Conservation (phyloP, 2,329 filamentous ascomycete genomes). For the Talaromyces sp. region DNA sequence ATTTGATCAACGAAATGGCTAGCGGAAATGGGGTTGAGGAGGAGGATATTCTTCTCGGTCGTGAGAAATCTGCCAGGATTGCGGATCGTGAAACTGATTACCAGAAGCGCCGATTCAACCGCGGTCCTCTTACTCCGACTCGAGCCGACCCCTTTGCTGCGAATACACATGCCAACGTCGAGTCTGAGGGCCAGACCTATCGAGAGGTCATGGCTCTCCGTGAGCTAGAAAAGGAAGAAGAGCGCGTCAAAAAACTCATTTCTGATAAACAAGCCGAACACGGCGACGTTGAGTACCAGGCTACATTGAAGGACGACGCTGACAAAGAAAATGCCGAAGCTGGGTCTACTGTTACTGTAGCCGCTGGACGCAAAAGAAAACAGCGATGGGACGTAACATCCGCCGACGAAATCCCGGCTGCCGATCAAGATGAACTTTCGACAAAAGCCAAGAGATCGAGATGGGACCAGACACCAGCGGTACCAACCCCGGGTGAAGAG, state of each 20-base stretch:
- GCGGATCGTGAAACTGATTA: conserved; percentile 93
- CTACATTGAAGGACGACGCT: conserved; percentile 61
- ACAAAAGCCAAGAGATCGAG: conserved; percentile 69
- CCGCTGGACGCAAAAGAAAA: conserved; percentile 72
- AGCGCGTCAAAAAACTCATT: conserved; percentile 73
- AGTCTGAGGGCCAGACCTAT: conserved; percentile 73
- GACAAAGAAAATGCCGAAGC: conserved; percentile 70
- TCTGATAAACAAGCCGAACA: conserved; percentile 61
- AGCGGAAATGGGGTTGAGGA: conserved; percentile 80
- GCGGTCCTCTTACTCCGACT: conserved; percentile 67
- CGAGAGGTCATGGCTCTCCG: conserved; percentile 84
- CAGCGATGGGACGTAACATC: conserved; percentile 88
- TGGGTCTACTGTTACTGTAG: conserved; percentile 59
- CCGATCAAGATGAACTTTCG: conserved; percentile 47
- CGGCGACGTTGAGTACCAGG: conserved; percentile 59
- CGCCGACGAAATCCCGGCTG: conserved; percentile 46
- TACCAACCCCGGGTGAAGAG: conserved; percentile 48
- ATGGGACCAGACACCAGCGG: conserved; percentile 77
- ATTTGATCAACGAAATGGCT: conserved; percentile 92
- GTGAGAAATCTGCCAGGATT: conserved; percentile 87
- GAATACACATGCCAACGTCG: conserved; percentile 61
- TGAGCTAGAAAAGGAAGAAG: conserved; percentile 89
- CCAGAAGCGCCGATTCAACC: conserved; percentile 90
- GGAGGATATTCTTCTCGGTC: conserved; percentile 78
- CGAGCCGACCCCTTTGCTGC: conserved; percentile 79